Evolutionary conservation across 2,329 filamentous ascomycete species (phyloP), one percentile per base, ranked within the genome.

Genomic region (Fusarium sp.): DNA sequence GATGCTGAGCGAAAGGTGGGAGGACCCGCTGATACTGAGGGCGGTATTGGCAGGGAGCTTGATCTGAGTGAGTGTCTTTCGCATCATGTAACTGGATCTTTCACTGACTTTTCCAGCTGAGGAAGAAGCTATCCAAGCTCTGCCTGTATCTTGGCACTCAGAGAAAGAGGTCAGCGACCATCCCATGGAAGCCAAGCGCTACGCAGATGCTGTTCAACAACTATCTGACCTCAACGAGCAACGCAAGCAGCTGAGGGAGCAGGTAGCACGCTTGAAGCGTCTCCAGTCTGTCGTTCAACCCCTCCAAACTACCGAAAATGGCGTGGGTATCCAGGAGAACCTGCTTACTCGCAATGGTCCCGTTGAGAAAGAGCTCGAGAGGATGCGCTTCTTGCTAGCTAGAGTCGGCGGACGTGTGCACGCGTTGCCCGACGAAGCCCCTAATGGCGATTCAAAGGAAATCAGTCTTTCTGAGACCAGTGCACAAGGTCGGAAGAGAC

Each of bases 331-430:
- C 8, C 91, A 94, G 76, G 85, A 88, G 60, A 93, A 92, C 75
- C 77, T 94, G 5, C 84, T 91, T 2, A 90, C 88, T 51, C 85
- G 87, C 33, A 87, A 91, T 74, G 88, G 89, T 2, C 85, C 89
- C 47, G 77, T 94, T 11, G 90, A 91, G 75, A 81, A 81, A 54
- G 91, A 93, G 78, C 80, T 94, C 56, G 87, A 89, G 76, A 86
- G 85, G 65, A 92, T 91, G 85, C 85, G 89, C 34, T 82, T 89
- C 68, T 78, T 94, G 65, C 82, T 91, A 56, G 84, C 85, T 1
- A 83, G 89, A 26, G 88, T 91, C 1, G 84, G 84, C 6, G 87
- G 84, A 3, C 83, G 87, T 21, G 80, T 91, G n/a, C 54, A 72
- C 40, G 62, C 68, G 26, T 38, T 75, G n/a, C 68, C 73, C 6